Conservation (phyloP, 116 monocot species). For the Trichopus zeylanicus region DNA sequence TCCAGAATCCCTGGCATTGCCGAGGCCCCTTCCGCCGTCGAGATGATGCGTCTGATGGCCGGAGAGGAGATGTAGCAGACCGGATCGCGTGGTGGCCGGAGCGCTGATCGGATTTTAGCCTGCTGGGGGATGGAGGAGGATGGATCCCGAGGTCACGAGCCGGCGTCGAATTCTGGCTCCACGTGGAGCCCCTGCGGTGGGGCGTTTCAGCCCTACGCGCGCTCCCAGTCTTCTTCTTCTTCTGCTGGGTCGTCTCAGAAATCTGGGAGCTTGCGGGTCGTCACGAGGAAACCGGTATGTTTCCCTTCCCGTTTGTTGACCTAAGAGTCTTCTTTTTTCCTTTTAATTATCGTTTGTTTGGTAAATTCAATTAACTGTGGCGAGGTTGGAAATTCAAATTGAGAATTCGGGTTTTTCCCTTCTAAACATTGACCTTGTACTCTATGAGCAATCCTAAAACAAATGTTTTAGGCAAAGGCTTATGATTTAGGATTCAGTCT, state of each 20-base stretch:
- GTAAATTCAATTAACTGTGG: background rate
- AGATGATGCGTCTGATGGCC: background rate
- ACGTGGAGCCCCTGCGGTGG: constrained; percentile 3
- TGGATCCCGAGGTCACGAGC: constrained; percentile 1
- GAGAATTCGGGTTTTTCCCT: too few relatives aligned
- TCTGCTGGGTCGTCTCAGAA: background rate
- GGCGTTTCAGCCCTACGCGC: constrained; percentile 22
- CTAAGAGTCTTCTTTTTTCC: background rate
- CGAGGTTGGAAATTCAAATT: too few relatives aligned
- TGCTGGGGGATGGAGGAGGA: background rate
- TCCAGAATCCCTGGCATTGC: background rate
- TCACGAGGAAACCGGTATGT: constrained; percentile 35
- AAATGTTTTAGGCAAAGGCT: too few relatives aligned
- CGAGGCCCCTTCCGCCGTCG: background rate
- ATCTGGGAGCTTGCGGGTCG: constrained; percentile 12
- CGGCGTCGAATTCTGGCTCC: background rate
- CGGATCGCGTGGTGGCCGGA: background rate
- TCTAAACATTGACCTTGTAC: too few relatives aligned
- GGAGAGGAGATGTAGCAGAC: background rate
- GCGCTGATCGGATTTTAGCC: too few relatives aligned
- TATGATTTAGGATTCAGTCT: too few relatives aligned
- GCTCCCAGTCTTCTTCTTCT: background rate
- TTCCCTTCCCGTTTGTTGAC: background rate
- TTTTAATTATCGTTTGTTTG: background rate
- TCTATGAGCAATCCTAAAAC: too few relatives aligned